phyloP scores from a whole-genome alignment of 345 rosid genomes.

The Erucastrum elatum region DNA sequence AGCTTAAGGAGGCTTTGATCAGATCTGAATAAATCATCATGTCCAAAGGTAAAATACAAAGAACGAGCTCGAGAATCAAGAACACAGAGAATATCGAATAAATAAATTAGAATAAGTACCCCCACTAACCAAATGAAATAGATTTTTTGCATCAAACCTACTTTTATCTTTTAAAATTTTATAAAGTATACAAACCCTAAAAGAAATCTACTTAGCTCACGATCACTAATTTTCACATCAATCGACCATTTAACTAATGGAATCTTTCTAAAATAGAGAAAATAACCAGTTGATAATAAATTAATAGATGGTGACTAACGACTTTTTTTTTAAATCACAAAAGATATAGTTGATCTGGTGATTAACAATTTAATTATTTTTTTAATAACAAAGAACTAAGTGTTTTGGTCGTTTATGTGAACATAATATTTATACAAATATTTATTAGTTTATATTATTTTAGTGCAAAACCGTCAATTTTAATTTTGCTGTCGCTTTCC shows the following conservation, averaged over 20 bases:
- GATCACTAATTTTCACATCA: slow-evolving; percentile 34
- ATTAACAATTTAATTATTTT: not conserved
- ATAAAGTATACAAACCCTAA: slow-evolving; percentile 11
- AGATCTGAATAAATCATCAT: not conserved
- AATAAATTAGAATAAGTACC: not conserved
- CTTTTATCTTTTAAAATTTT: not conserved
- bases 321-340: not conserved
- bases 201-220: slow-evolving; percentile 31
- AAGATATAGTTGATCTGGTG: not conserved
- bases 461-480: too few relatives aligned
- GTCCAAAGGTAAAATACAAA: not conserved
- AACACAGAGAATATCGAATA: slow-evolving; percentile 33
- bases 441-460: too few relatives aligned
- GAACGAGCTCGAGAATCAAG: not conserved
- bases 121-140: slow-evolving; percentile 30
- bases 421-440: too few relatives aligned
- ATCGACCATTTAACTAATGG: not conserved
- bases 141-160: slow-evolving; percentile 2
- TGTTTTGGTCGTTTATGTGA: too few relatives aligned
- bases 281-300: slow-evolving; percentile 25
- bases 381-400: not conserved
- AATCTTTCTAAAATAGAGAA: slow-evolving; percentile 23
- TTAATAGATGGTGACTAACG: slow-evolving; percentile 4
- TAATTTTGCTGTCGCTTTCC: too few relatives aligned
- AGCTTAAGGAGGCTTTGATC: not conserved